Base-by-base conservation (phyloP, 2,329 filamentous ascomycete genomes). In the Arthrinium phaeospermum region DNA sequence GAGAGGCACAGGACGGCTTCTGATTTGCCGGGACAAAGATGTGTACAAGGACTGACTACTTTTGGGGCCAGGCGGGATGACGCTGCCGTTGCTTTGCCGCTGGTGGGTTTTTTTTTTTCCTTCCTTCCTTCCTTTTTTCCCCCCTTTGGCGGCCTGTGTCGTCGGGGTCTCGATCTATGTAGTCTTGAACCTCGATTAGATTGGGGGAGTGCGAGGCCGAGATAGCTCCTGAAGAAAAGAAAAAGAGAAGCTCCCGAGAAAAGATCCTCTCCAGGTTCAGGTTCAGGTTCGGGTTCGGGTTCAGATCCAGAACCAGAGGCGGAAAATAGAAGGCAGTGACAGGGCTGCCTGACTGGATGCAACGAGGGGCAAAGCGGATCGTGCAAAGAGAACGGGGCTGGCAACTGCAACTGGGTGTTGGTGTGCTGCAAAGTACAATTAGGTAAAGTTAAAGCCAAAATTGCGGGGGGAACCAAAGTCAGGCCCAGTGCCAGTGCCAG, bases 401-500 rank as follows among this genome's bases (percentile, higher is more conserved):
- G 44, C 22, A 24, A 10, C 37, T 41, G 2, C 37, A 41, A 30
- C 27, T 41, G 10, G 37, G 37, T 41, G 37, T 41, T 41, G 37
- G 8, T 49, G 57, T 41, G 37, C 37, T 49, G 57, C 49, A 49
- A 61, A 70, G 45, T n/a, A 70, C 61, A 46, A 44, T 45, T 64
- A 61, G 61, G 45, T n/a, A 70, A 70, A 46, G 57, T 57, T 64
- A 64, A 64, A 64, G 57, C 19, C 30, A 67, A 68, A 68, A 71
- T 49, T 71, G 70, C 70, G 70, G 70, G 70, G 70, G 69, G 57
- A 27, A 67, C 24, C 22, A n/a, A 46, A 24, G 14, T n/a, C 67
- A 46, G 27, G 51, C 34, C 27, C 37, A 41, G 37, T 41, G 37
- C 37, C 37, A 41, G 37, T 10, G 37, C 37, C 37, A 41, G 37